Evolutionary conservation across 2,329 filamentous ascomycete genomes (phyloP), one percentile per base, ranked within the genome.

Genomic region (Xylaria digitata): DNA sequence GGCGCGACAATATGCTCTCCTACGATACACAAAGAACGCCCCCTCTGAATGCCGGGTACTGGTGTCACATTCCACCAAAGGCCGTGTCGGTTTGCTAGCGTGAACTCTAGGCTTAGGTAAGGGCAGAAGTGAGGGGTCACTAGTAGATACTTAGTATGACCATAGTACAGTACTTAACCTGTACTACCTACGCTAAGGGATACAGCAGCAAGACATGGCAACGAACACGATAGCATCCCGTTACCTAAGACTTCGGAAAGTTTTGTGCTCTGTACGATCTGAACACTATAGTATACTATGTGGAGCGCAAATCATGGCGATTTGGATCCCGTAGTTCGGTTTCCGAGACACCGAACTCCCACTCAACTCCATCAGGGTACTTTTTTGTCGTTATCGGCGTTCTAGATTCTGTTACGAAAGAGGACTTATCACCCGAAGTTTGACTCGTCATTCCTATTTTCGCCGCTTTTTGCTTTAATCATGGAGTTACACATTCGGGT

Each of bases 311-410:
- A 46, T 43, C n/a, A 21, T 21, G 5, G 56, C 21, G 46, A 46
- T 21, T n/a, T 19, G 37, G 43, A 21, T 21, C 42, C 7, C 11
- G 45, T 32, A 21, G 32, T 13, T 34, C 26, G 37, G 32, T 70
- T 61, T 50, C 68, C 68, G 68, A 70, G 65, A 70, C 42, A 37
- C 68, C 68, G 68, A 70, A 55, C 50, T 46, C 61, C 63, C 52
- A 42, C 26, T 54, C 62, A 43, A 42, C 55, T 54, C 59, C 43
- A 63, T 55, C 15, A 37, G 5, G 54, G 19, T 50, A 56, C 6
- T 37, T 37, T 6, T 65, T 49, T 61, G 63, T 48, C 57, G 17
- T 34, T 53, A 34, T 61, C 53, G 11, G 43, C 34, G 49, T 54
- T 52, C 30, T 21, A 45, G 40, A 57, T 57, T 52, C 15, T 61